Evolutionary conservation across 176 grass and related monocot species (phyloP), one percentile per base, ranked within the genome.

Genomic region (Pharus latifolius): DNA sequence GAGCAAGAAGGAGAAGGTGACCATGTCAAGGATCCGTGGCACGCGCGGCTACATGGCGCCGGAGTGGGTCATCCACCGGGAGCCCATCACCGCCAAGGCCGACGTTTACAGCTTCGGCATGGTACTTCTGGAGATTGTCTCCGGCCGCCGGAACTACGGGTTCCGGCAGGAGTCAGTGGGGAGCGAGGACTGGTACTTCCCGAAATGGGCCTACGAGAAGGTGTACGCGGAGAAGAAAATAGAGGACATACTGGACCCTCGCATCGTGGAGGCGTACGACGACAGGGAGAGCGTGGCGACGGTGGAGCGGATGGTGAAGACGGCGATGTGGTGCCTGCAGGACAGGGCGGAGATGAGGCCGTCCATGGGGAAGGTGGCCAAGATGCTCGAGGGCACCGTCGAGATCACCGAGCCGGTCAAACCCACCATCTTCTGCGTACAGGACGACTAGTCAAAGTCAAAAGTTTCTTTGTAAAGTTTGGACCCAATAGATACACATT

Each of bases 271-370:
- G 3, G 65, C 58, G 28, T 83, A 87, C 54, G 84, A 91, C 38
- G 69, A 87, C 28, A 63, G 46, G 32, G 63, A 29, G 16, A 80
- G 76, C 46, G 48, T 76, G 1, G 88, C 78, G 69, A 74, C 75
- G 47, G 85, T 92, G 4, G 92, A 92, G 77, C 65, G 92, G n/a
- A 96, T 96, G 92, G 83, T 96, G 14, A 96, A 96, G 80, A 96
- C 92, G 1, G 88, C 88, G 40, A 96, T 96, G 80, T 96, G 92
- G 92, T 96, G 92, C 68, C 78, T 96, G n/a, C 92, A 96, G 83
- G 92, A 96, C 78, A 77, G 92, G 19, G 85, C 88, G 1, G 88
- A 96, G 31, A 78, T 83, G 77, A 30, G 92, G 7, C 92, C 92
- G 11, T 92, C 92, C 38, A 96, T 96, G 92, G 92, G 88, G 14